A percentile compares a stretch with the other conserved stretches of the same genome.
Conservation (phyloP, 176 grass and related monocot genomes). For the Oryza officinalis region DNA sequence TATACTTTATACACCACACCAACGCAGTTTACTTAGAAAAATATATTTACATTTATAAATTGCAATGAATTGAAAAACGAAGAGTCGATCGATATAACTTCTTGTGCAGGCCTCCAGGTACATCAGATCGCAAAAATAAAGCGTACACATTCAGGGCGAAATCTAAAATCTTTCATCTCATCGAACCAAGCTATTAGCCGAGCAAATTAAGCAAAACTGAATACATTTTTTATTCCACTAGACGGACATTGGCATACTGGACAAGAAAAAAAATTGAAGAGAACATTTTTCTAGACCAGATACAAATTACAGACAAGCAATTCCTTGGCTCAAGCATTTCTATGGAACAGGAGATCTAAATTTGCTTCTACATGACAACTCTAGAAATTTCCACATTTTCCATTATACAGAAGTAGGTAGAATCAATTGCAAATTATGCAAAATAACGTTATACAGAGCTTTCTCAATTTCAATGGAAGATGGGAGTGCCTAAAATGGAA, state of each 20-base stretch:
- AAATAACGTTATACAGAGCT: conserved; percentile 32
- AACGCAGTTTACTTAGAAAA: too few relatives aligned
- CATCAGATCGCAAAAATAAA: not conserved
- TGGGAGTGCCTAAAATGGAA: conserved; percentile 27
- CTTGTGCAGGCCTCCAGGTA: not conserved
- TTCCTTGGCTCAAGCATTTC: conserved; percentile 27
- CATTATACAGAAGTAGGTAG: conserved; percentile 32
- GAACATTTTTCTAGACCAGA: not conserved
- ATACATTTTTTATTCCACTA: not conserved
- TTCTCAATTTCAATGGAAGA: conserved; percentile 37
- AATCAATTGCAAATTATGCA: conserved; percentile 42
- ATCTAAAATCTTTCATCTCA: not conserved
- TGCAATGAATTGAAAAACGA: too few relatives aligned
- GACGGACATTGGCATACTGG: not conserved
- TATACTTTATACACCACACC: too few relatives aligned
- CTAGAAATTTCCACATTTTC: conserved; percentile 26
- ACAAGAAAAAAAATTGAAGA: not conserved
- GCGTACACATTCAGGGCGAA: not conserved
- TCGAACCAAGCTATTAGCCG: not conserved
- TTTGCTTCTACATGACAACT: conserved; percentile 30
- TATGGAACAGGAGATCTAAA: conserved; percentile 19
- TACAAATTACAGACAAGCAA: conserved; percentile 23
- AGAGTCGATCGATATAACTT: too few relatives aligned
- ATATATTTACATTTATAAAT: too few relatives aligned
- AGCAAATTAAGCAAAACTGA: not conserved